Conservation (phyloP, 108 stramenopile genomes). For the Stephanodiscus minutulus region DNA sequence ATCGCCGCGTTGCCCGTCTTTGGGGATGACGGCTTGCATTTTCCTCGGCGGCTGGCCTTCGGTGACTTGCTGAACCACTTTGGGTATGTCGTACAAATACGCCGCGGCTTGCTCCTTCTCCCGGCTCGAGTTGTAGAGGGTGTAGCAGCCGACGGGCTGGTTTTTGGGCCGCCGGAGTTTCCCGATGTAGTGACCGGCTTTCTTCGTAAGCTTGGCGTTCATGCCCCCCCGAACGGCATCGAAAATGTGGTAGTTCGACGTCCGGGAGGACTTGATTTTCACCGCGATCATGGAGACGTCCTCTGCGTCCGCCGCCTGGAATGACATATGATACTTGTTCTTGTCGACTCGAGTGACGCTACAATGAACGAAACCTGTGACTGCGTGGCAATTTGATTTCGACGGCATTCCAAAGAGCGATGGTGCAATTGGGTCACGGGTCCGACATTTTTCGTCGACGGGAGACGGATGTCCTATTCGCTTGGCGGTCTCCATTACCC, state of each 20-base stretch:
- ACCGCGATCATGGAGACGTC: conserved; percentile 27
- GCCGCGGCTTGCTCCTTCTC: conserved; percentile 65
- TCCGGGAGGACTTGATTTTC: conserved; percentile 37
- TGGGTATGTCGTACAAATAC: conserved; percentile 56
- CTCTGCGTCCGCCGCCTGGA: conserved; percentile 23
- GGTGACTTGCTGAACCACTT: conserved; percentile 51
- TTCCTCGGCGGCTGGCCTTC: conserved; percentile 74
- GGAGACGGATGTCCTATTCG: conserved; percentile 28
- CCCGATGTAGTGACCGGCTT: conserved; percentile 72
- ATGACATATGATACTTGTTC: conserved; percentile 24
- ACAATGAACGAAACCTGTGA: conserved; percentile 20
- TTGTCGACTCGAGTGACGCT: conserved; percentile 26
- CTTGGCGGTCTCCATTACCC: conserved; percentile 15
- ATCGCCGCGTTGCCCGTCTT: conserved; percentile 8
- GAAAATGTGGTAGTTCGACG: conserved; percentile 70
- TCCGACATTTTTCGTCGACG: conserved; percentile 1
- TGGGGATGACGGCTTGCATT: conserved; percentile 57
- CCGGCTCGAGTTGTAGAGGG: conserved; percentile 34
- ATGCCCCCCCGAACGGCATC: conserved; percentile 63
- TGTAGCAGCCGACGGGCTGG: conserved; percentile 48
- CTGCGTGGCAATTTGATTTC: conserved; percentile 17
- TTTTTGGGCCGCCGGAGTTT: conserved; percentile 56
- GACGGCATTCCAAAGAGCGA: conserved; percentile 21
- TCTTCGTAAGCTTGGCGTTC: conserved; percentile 60
- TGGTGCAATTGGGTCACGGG: not conserved